Evolutionary conservation across 2,329 filamentous ascomycete species (phyloP).

Genomic region (Stachybotrys chartarum): DNA sequence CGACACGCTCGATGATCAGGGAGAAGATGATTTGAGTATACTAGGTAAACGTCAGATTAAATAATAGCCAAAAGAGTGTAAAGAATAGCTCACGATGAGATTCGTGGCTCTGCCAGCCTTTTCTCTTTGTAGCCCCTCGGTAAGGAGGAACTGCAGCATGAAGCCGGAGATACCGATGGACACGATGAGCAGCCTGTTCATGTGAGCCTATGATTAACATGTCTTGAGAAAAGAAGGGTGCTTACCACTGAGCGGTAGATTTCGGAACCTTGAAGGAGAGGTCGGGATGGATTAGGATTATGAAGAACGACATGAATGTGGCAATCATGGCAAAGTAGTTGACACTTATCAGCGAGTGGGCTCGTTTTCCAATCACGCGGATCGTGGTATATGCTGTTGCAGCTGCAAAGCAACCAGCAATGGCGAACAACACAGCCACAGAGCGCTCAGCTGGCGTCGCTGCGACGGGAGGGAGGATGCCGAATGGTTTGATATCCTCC

Average conservation of each 20-base stretch:
- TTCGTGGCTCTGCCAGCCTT: slow-evolving; percentile 35
- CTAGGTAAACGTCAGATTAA: slow-evolving; percentile 3
- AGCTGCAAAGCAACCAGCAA: slow-evolving; percentile 63
- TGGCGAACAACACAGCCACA: slow-evolving; percentile 55
- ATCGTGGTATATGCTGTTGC: slow-evolving; percentile 67
- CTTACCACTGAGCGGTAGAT: slow-evolving; percentile 16
- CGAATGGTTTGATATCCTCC: slow-evolving; percentile 6
- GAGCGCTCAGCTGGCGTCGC: slow-evolving; percentile 54
- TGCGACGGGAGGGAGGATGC: slow-evolving; percentile 20
- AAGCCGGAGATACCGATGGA: slow-evolving; percentile 65
- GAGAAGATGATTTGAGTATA: slow-evolving; percentile 26
- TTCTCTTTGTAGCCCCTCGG: slow-evolving; percentile 64
- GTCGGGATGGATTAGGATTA: slow-evolving; percentile 42
- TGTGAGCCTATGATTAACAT: not conserved
- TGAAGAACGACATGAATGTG: slow-evolving; percentile 55
- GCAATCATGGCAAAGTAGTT: slow-evolving; percentile 69
- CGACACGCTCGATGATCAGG: slow-evolving; percentile 29
- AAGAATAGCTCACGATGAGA: slow-evolving; percentile 15
- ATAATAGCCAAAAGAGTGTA: slow-evolving; percentile 8
- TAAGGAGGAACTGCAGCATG: slow-evolving; percentile 70
- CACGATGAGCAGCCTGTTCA: slow-evolving; percentile 49
- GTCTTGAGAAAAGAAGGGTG: not conserved
- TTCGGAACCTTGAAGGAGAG: slow-evolving; percentile 29
- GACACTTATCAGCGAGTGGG: slow-evolving; percentile 69
- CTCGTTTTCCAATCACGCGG: slow-evolving; percentile 65